phyloP scores from a whole-genome alignment of 257 asterid genomes.

The Nicotiana noctiflora region DNA sequence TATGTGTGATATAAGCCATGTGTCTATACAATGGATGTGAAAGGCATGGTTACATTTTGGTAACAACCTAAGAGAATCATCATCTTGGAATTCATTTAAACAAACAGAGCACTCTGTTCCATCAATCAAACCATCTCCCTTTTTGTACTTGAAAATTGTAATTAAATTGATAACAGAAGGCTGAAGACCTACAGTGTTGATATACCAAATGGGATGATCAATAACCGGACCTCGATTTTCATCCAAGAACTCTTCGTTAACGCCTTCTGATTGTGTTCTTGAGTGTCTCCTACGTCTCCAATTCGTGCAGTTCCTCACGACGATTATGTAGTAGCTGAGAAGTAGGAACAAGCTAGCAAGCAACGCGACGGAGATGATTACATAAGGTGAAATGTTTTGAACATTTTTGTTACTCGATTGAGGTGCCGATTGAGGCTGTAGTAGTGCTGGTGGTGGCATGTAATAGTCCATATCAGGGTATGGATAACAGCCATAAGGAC shows the following conservation, averaged over 20 bases:
- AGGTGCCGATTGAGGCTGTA: background rate
- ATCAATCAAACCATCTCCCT: conserved; percentile 5
- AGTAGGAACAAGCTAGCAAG: conserved; percentile 3
- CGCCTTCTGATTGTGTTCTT: background rate
- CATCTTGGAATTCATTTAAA: conserved; percentile 14
- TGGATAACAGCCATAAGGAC: background rate
- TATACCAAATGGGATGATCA: conserved; percentile 11
- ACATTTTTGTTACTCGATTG: background rate
- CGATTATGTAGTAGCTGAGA: conserved; percentile 2
- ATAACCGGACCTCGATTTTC: background rate
- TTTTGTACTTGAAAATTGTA: conserved; percentile 7
- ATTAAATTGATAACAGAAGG: conserved; percentile 5
- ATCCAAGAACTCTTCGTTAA: background rate
- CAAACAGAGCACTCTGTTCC: conserved; percentile 19
- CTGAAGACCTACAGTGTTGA: conserved; percentile 2
- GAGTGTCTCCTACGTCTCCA: background rate
- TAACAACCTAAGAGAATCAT: conserved; percentile 10
- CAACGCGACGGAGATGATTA: background rate
- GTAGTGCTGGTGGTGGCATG: background rate
- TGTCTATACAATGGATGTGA: conserved; percentile 16
- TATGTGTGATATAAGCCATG: conserved; percentile 19
- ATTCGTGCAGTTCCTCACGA: conserved; percentile 10
- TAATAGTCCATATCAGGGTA: background rate
- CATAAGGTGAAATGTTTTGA: background rate
- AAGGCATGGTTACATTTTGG: conserved; percentile 18